These are phyloP conservation scores for Gypsophila paniculata DNA, from an alignment of 179 eudicot species.

Conservation along the genomic window DNA sequence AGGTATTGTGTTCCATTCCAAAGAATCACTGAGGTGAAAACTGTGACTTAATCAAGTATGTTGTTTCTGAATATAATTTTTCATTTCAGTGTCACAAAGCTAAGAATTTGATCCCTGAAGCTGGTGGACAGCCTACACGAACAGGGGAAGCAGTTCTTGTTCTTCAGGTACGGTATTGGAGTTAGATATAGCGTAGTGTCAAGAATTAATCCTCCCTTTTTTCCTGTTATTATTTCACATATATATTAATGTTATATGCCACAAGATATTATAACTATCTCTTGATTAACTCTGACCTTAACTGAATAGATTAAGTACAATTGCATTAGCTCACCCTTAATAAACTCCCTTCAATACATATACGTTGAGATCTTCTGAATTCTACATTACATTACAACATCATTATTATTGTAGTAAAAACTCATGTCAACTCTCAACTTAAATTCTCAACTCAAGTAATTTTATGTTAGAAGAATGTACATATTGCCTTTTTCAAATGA, in stretches of 20 bases:
- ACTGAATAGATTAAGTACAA: not conserved
- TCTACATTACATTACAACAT: not conserved
- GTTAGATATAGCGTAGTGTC: slow-evolving; percentile 14
- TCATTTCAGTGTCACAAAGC: slow-evolving; percentile 89
- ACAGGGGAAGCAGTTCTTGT: slow-evolving; percentile 99
- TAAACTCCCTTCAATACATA: not conserved
- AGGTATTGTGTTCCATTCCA: slow-evolving; percentile 43
- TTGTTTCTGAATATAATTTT: not conserved
- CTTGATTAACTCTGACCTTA: not conserved
- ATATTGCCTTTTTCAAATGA: not conserved
- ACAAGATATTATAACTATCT: no score
- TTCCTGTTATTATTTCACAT: not conserved
- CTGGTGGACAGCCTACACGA: slow-evolving; percentile 91
- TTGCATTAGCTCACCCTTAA: not conserved
- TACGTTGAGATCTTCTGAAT: not conserved
- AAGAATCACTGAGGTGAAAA: not conserved
- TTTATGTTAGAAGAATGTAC: not conserved
- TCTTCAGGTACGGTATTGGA: slow-evolving; percentile 66
- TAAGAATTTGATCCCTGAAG: slow-evolving; percentile 97
- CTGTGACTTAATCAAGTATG: not conserved
- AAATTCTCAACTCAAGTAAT: not conserved
- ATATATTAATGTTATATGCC: not conserved
- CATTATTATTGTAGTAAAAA: no score
- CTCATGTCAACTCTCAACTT: no score
- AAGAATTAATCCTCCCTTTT: not conserved